Evolutionary conservation across 371 early-diverging fungal species (phyloP), one percentile per base, ranked within the genome.

Genomic region (Apophysomyces trapeziformis): DNA sequence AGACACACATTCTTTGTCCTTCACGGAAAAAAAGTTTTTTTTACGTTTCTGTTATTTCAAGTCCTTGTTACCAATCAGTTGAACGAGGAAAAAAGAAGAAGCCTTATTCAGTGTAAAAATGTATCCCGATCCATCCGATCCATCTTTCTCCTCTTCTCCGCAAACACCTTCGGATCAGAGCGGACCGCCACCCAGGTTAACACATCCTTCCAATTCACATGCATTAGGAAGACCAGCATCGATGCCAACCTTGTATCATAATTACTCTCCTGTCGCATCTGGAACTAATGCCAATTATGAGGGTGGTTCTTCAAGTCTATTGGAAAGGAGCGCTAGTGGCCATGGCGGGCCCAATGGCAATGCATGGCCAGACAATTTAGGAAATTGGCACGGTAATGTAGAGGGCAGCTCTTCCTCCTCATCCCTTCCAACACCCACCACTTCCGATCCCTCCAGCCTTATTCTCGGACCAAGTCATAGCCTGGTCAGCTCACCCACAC

Each of bases 221-320:
- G 9, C 54, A 50, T 21, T 50, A 50, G 54, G 54, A 21, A 50
- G 54, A 50, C 54, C 54, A 50, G 54, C 54, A 50, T 50, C 54
- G 18, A 50, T 50, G 54, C 54, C 54, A 50, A 50, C 54, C 0
- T 26, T 50, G 21, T 50, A 50, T 50, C 54, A 50, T 21, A 50
- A 50, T 21, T 50, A 50, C 21, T 50, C 54, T 50, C 16, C 54
- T 18, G 54, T 50, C 4, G 21, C 54, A 26, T 18, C 54, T 18
- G 54, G 54, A 50, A 50, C 41, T 41, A 41, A 1, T 26, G 32
- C 8, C 41, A 41, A 9, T 11, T 50, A 50, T 26, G 54, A 50
- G 21, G 21, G 54, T 26, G 4, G 21, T 9, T 50, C 54, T 26
- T 9, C 18, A 5, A 50, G 32, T 50, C 21, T 50, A 50, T 26